A percentile compares a stretch with the other conserved stretches of the same genome.
phyloP scores from a whole-genome alignment of 2,329 filamentous ascomycete species.

The Epichloe gansuensis region DNA sequence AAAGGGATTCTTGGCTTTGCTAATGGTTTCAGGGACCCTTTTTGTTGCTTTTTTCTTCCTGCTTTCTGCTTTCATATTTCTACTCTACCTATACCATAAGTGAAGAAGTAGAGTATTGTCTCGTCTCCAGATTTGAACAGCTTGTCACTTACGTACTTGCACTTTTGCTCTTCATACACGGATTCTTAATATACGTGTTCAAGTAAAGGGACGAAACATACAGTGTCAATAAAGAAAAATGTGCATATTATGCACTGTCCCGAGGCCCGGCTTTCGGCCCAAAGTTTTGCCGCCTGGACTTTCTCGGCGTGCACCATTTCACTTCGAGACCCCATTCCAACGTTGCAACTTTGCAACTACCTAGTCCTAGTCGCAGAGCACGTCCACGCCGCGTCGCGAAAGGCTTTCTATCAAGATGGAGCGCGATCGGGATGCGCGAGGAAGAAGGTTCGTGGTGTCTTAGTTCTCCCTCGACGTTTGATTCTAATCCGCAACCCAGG shows the following conservation, averaged over 20 bases:
- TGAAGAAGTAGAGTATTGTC: neutral
- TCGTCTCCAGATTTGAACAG: neutral
- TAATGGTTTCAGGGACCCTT: neutral
- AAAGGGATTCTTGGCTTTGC: neutral
- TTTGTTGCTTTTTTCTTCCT: neutral
- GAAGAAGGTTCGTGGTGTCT: constrained; percentile 18
- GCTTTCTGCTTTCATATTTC: neutral
- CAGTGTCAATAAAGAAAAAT: neutral
- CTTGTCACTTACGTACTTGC: neutral
- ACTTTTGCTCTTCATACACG: no score
- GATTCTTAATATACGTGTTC: no score
- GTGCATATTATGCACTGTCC: neutral
- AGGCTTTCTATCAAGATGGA: constrained; percentile 16
- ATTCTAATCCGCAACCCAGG: constrained; percentile 21
- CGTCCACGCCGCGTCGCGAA: neutral
- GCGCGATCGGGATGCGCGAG: constrained; percentile 23
- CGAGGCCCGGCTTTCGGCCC: neutral
- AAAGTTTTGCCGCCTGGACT: neutral
- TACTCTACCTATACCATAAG: neutral
- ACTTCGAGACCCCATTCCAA: neutral
- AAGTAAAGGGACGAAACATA: neutral
- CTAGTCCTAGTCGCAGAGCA: neutral
- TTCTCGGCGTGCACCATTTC: neutral
- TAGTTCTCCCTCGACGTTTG: neutral
- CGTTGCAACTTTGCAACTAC: neutral